Base-by-base conservation (phyloP, 345 rosid genomes). In the Crucihimalaya himalaica region DNA sequence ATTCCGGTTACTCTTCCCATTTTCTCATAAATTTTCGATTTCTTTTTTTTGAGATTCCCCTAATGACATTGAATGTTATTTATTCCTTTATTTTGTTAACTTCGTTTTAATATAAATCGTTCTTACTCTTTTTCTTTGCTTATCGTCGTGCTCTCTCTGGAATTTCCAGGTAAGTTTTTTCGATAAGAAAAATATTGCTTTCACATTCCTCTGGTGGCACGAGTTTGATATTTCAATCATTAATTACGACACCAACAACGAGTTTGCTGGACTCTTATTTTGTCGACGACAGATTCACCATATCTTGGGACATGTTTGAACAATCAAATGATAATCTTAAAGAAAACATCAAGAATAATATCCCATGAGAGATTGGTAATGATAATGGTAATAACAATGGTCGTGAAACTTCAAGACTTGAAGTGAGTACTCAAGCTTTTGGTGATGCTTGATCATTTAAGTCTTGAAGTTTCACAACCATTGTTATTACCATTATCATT, bases 391-490 rank as follows among this genome's bases (percentile, higher is more conserved):
- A 8, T 6, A n/a, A 23, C 31, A 55, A 5, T 65, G 62, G 15
- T 16, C 31, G 10, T 3, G 73, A 12, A 20, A 47, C 3, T 12
- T 8, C 28, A 4, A 28, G 37, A 10, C 73, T 74, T 58, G 78
- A 74, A 58, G 53, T 19, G 67, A 48, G 53, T 27, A 58, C 34
- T 48, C 53, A 28, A 4, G 68, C 59, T 40, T 67, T 67, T 10
- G 47, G 18, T 16, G 57, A 47, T n/a, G n/a, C n/a, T n/a, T n/a
- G n/a, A n/a, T n/a, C n/a, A n/a, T 58, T 74, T 72, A 58, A 74
- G 73, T 10, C 37, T 28, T 4, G 28, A 8, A 12, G 3, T 47
- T 20, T 12, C 73, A 3, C 10, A 31, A 16, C 15, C 62, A 65
- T 5, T 55, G 31, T 23, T n/a, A 6, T 8, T 29, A 19, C 7